Conservation (phyloP, 768 basidiomycete species). For the Ramaria sp. region DNA sequence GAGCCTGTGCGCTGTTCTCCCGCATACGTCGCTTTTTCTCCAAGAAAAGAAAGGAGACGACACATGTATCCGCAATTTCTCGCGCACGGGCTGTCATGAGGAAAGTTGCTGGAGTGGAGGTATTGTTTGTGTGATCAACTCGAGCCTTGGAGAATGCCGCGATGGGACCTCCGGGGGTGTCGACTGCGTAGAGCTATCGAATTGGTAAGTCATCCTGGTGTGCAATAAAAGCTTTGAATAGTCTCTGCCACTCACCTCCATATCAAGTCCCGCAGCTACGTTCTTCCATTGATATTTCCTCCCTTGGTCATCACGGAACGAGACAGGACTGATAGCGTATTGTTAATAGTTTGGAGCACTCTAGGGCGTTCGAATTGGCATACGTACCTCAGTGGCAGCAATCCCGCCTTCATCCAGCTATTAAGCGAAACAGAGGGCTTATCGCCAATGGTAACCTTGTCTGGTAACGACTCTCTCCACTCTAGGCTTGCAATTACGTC, state of each 20-base stretch:
- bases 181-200: slow-evolving; percentile 25
- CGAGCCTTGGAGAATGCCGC: slow-evolving; percentile 26
- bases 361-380: neutral
- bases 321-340: slow-evolving; percentile 22
- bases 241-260: slow-evolving; percentile 22
- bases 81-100: slow-evolving; percentile 22
- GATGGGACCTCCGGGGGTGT: slow-evolving; percentile 24
- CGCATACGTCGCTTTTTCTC: slow-evolving; percentile 28
- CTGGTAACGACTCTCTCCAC: slow-evolving; percentile 29
- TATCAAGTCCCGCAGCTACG: slow-evolving; percentile 22
- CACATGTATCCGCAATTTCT: slow-evolving; percentile 27
- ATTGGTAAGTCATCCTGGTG: neutral
- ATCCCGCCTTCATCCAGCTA: slow-evolving; percentile 31
- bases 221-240: neutral
- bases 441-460: slow-evolving; percentile 28
- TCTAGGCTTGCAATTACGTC: slow-evolving; percentile 27
- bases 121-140: slow-evolving; percentile 14
- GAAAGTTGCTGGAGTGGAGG: slow-evolving; percentile 23
- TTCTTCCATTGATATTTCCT: slow-evolving; percentile 34
- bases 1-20: slow-evolving; percentile 19
- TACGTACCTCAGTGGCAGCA: slow-evolving; percentile 25
- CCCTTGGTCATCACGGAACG: slow-evolving; percentile 24
- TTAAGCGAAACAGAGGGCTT: slow-evolving; percentile 21
- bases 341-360: neutral
- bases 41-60: slow-evolving; percentile 31